A percentile compares a stretch with the other conserved stretches of the same genome.
These are phyloP conservation scores for Edaphochlamys debaryana DNA, from an alignment of 139 green algal genomes.

Conservation along the genomic window DNA sequence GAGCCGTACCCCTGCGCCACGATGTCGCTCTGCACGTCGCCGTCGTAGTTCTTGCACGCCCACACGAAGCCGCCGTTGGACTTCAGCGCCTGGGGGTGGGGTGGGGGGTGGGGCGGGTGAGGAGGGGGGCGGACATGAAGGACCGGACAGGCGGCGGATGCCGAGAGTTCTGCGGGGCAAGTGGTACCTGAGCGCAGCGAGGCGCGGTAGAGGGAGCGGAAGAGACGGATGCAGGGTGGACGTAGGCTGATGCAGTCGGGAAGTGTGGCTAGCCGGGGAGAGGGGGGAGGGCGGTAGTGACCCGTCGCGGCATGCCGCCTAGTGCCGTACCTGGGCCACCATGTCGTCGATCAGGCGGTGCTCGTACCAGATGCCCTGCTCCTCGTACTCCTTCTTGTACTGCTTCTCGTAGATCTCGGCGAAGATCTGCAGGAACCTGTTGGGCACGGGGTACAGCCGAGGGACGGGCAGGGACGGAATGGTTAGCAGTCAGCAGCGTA, in stretches of 20 bases:
- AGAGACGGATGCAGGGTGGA: no score
- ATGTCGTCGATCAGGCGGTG: constrained; percentile 99
- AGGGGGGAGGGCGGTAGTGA: no score
- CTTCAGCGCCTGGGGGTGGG: constrained; percentile 83
- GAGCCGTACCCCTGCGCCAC: constrained; percentile 94
- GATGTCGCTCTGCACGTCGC: constrained; percentile 91
- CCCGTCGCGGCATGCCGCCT: neutral
- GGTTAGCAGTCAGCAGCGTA: no score
- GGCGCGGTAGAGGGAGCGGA: no score
- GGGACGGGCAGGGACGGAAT: no score
- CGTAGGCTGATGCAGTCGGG: no score
- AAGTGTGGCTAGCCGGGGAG: no score
- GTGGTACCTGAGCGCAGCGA: no score
- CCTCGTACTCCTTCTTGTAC: constrained; percentile 92
- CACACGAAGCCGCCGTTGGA: constrained; percentile 94
- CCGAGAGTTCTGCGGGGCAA: no score
- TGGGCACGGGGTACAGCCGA: constrained; percentile 18
- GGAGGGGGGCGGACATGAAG: neutral
- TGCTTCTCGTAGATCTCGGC: constrained; percentile 87
- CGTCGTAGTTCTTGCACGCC: constrained; percentile 99
- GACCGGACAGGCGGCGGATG: no score
- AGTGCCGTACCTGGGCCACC: constrained; percentile 81
- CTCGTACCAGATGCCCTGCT: constrained; percentile 93
- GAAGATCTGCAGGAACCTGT: constrained; percentile 85
- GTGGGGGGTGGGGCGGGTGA: neutral